Conservation (phyloP, 129 eudicot genomes). For the Flaveria sonorensis region DNA sequence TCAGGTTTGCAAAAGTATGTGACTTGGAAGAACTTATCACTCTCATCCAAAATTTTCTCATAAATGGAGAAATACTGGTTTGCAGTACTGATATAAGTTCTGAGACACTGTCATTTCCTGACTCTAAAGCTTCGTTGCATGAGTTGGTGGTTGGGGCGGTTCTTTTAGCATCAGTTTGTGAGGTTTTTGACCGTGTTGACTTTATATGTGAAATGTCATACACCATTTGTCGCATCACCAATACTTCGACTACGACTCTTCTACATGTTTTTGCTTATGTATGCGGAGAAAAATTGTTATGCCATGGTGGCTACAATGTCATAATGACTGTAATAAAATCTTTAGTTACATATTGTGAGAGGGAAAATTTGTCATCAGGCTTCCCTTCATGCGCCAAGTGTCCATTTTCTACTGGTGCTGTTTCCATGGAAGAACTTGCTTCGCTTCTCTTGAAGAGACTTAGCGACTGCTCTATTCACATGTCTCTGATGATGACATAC, state of each 20-base stretch:
- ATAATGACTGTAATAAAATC: conserved; percentile 62
- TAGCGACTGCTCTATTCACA: conserved; percentile 15
- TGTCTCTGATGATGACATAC: conserved; percentile 6
- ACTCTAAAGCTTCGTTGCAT: conserved; percentile 48
- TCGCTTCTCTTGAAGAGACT: conserved; percentile 53
- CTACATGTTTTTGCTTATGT: conserved; percentile 73
- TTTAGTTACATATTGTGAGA: conserved; percentile 56
- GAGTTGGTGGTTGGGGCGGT: conserved; percentile 56
- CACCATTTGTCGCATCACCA: conserved; percentile 44
- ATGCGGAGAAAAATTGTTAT: conserved; percentile 60
- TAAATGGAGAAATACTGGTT: conserved; percentile 43
- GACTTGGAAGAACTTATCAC: conserved; percentile 53
- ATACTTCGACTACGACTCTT: conserved; percentile 40
- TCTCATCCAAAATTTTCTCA: conserved; percentile 59
- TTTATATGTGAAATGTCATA: conserved; percentile 64
- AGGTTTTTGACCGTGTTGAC: conserved; percentile 55
- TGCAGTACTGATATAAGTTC: conserved; percentile 31
- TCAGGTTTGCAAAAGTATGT: conserved; percentile 43
- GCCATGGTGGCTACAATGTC: conserved; percentile 40
- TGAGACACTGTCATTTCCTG: conserved; percentile 16
- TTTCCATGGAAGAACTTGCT: conserved; percentile 53
- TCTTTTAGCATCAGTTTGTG: conserved; percentile 66
- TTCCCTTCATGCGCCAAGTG: conserved; percentile 57
- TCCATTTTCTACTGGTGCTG: conserved; percentile 60
- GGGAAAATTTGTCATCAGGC: conserved; percentile 31